Evolutionary conservation across 805 yeast genomes (phyloP), one percentile per base, ranked within the genome.

Genomic region (Lipomyces lipofer): DNA sequence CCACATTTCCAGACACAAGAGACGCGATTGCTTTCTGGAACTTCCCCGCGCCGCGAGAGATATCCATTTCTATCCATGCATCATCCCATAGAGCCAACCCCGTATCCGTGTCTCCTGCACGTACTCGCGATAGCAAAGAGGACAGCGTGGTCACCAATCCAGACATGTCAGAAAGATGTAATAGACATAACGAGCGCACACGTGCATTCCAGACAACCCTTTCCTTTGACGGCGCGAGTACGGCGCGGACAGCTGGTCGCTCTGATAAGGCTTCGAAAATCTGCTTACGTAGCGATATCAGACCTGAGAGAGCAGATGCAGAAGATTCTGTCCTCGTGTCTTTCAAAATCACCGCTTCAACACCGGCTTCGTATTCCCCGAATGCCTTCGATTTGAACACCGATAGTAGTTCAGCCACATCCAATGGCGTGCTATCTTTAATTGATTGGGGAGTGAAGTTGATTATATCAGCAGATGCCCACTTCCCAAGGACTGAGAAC

Each of bases 61-160:
- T 54, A 38, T 57, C 59, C 13, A 55, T 29, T 4, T 22, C 25
- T 46, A 54, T 47, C 61, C 61, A 57, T 12, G 30, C 39, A 17
- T 57, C 61, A 27, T 54, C 56, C 61, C 61, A 57, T 19, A 56
- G 33, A 42, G 42, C n/a, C n/a, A n/a, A n/a, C n/a, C n/a, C n/a
- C n/a, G n/a, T n/a, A n/a, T n/a, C n/a, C n/a, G n/a, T n/a, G n/a
- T n/a, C n/a, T n/a, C n/a, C n/a, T n/a, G n/a, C n/a, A n/a, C n/a
- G n/a, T n/a, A n/a, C n/a, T n/a, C n/a, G n/a, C n/a, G n/a, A n/a
- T n/a, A n/a, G n/a, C n/a, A n/a, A n/a, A n/a, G n/a, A n/a, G n/a
- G n/a, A n/a, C n/a, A n/a, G n/a, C n/a, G n/a, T n/a, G n/a, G n/a
- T n/a, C n/a, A n/a, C n/a, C n/a, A n/a, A n/a, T n/a, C n/a, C n/a